These are phyloP conservation scores for Mucor saturninus DNA, from an alignment of 371 early-diverging fungal genomes.

Conservation along the genomic window DNA sequence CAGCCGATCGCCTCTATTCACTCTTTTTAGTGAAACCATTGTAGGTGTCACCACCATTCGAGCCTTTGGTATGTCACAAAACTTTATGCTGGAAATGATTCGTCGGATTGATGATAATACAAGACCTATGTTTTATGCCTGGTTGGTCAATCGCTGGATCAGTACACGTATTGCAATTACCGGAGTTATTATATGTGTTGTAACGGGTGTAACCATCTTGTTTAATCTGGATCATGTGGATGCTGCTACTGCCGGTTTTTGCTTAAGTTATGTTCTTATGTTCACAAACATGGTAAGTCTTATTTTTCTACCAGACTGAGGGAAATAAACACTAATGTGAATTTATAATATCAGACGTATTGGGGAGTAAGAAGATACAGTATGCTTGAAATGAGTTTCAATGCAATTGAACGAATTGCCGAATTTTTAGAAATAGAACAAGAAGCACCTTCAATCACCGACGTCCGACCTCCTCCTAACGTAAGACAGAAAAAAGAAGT, in stretches of 20 bases:
- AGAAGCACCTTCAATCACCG: slow-evolving; percentile 69
- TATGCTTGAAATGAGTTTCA: slow-evolving; percentile 80
- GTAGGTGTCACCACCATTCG: slow-evolving; percentile 71
- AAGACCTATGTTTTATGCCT: slow-evolving; percentile 69
- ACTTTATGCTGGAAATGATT: slow-evolving; percentile 60
- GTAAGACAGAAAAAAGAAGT: slow-evolving; percentile 26
- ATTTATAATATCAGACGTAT: slow-evolving; percentile 37
- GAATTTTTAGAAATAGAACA: slow-evolving; percentile 80
- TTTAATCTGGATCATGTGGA: slow-evolving; percentile 50
- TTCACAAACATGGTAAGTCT: slow-evolving; percentile 57
- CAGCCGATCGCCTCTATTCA: slow-evolving; percentile 70
- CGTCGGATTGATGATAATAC: slow-evolving; percentile 61
- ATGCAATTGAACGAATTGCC: slow-evolving; percentile 83
- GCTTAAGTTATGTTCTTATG: slow-evolving; percentile 69
- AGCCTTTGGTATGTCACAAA: slow-evolving; percentile 70
- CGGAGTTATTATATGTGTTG: slow-evolving; percentile 66
- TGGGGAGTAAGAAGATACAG: slow-evolving; percentile 76
- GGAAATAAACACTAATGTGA: no score
- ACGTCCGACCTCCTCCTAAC: slow-evolving; percentile 56
- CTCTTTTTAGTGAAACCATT: slow-evolving; percentile 72
- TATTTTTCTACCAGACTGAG: background rate
- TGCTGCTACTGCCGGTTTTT: slow-evolving; percentile 78
- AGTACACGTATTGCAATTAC: slow-evolving; percentile 71
- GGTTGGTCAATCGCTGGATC: slow-evolving; percentile 86
- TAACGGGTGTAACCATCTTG: slow-evolving; percentile 56